Evolutionary conservation across 1,284 basidiomycete species (phyloP).

Genomic region (Tilletia walkeri): DNA sequence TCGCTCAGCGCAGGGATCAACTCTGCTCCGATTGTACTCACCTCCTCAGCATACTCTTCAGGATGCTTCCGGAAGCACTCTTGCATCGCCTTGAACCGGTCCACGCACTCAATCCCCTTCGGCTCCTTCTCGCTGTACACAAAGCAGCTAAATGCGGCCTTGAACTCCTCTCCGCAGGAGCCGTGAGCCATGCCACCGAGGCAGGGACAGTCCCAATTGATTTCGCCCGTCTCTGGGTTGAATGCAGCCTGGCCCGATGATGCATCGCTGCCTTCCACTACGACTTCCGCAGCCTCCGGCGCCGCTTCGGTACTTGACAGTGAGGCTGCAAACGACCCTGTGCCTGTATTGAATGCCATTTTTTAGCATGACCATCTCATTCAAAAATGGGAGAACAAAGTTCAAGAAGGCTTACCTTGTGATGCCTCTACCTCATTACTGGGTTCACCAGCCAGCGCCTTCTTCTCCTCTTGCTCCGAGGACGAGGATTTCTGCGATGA

Average conservation of each 20-base stretch:
- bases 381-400: background rate
- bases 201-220: constrained; percentile 63
- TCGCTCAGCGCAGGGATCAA: background rate
- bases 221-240: constrained; percentile 82
- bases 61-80: constrained; percentile 95
- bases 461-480: background rate
- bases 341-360: background rate
- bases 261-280: constrained; percentile 25
- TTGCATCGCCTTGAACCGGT: constrained; percentile 97
- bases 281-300: constrained; percentile 35
- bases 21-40: constrained; percentile 14
- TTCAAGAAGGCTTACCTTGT: background rate
- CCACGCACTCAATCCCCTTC: constrained; percentile 96
- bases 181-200: constrained; percentile 98
- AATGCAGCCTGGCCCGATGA: constrained; percentile 59
- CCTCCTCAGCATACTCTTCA: constrained; percentile 82
- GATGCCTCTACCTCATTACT: background rate
- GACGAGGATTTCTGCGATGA: background rate
- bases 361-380: background rate
- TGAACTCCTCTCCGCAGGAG: constrained; percentile 90
- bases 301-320: constrained; percentile 25
- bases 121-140: constrained; percentile 90
- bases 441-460: background rate
- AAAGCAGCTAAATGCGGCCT: constrained; percentile 95
- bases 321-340: background rate